Percentiles rank a stretch among this genome's conserved stretches.
Conservation (phyloP, 371 early-diverging fungal species). For the Rhizopus microsporus region DNA sequence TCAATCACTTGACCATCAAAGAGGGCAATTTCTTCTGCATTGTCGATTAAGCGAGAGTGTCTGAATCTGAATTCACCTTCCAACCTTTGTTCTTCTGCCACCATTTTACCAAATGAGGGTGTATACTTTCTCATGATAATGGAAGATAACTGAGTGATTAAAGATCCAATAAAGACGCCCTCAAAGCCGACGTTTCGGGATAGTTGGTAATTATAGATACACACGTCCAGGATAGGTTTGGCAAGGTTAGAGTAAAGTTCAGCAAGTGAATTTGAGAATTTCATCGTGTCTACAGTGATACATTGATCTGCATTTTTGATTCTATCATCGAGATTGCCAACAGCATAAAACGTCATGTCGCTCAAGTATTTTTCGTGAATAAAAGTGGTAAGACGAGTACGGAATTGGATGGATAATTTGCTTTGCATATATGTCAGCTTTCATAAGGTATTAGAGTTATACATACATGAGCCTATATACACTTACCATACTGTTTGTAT, state of each 20-base stretch:
- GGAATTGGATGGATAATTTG: slow-evolving; percentile 83
- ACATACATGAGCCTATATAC: slow-evolving; percentile 27
- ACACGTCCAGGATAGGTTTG: slow-evolving; percentile 86
- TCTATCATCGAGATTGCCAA: slow-evolving; percentile 81
- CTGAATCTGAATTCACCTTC: slow-evolving; percentile 90
- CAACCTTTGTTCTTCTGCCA: slow-evolving; percentile 77
- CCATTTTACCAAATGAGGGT: slow-evolving; percentile 89
- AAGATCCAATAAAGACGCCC: slow-evolving; percentile 66
- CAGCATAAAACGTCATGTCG: slow-evolving; percentile 86
- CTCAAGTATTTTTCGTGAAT: slow-evolving; percentile 84
- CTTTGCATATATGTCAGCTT: slow-evolving; percentile 81
- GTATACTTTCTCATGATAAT: slow-evolving; percentile 75
- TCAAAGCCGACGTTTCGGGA: slow-evolving; percentile 77
- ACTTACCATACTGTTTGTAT: slow-evolving; percentile 91
- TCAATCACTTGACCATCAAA: slow-evolving; percentile 80
- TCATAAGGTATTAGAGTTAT: slow-evolving; percentile 21
- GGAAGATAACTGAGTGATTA: slow-evolving; percentile 76
- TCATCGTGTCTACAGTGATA: slow-evolving; percentile 87
- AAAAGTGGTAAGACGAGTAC: slow-evolving; percentile 81
- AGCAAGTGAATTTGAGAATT: slow-evolving; percentile 78
- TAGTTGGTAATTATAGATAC: slow-evolving; percentile 86
- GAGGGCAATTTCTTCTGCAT: slow-evolving; percentile 90
- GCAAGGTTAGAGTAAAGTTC: slow-evolving; percentile 83
- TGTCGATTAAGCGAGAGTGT: slow-evolving; percentile 84
- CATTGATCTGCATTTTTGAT: slow-evolving; percentile 90